A percentile compares a stretch with the other conserved stretches of the same genome.
These are phyloP conservation scores for Haplosporangium sp. DNA, from an alignment of 371 early-diverging fungal genomes.

Conservation along the genomic window DNA sequence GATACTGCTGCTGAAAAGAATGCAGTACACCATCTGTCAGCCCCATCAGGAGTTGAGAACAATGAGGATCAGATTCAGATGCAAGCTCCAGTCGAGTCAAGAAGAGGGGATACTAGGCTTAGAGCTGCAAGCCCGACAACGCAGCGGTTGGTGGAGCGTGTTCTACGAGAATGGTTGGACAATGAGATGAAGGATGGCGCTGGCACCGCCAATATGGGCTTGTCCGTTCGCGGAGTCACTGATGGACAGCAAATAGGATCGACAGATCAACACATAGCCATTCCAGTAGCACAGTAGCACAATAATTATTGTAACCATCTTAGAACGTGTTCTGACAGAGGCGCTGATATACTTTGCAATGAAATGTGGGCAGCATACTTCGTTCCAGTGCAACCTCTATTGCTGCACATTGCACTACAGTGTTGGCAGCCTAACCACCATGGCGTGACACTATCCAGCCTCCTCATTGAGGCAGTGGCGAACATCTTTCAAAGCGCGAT, in stretches of 20 bases:
- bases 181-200: conserved; percentile 40
- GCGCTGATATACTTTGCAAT: no score
- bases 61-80: not conserved
- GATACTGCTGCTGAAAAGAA: conserved; percentile 6
- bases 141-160: conserved; percentile 55
- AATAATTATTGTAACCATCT: no score
- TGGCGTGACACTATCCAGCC: no score
- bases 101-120: not conserved
- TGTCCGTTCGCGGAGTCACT: conserved; percentile 37
- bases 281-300: conserved; percentile 18
- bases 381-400: no score
- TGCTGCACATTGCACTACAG: no score
- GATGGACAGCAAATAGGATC: conserved; percentile 8
- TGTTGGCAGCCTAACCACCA: no score
- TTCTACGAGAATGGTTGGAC: conserved; percentile 64
- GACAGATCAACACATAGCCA: conserved; percentile 5
- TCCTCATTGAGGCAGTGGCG: no score
- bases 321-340: no score
- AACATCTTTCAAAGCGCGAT: no score
- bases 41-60: not conserved
- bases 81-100: not conserved
- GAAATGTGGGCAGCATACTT: no score
- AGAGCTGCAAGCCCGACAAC: conserved; percentile 47
- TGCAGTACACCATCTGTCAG: not conserved
- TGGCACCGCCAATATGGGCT: conserved; percentile 22